Evolutionary conservation across 768 basidiomycete species (phyloP), one percentile per base, ranked within the genome.

Genomic region (Paxillus involutus): DNA sequence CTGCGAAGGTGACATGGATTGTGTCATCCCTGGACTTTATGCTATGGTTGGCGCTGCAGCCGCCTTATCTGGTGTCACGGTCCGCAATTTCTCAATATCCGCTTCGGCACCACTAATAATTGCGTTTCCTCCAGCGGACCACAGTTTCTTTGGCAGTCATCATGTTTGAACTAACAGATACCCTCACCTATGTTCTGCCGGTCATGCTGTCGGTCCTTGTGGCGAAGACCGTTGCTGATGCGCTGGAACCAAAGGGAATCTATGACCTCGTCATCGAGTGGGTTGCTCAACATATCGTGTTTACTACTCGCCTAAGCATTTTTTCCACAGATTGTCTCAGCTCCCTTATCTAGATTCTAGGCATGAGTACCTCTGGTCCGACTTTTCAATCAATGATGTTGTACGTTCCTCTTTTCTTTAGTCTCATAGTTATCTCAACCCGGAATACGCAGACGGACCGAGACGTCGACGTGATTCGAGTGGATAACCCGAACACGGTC

Each of bases 1-100:
- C 1, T 96, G 94, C 68, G 63, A 76, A 11, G 82, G 80, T 11
- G 81, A 87, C 59, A 71, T 75, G 32, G 79, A 85, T 47, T 96
- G 94, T 75, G 78, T 98, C 48, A 75, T 94, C 13, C 94, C 95
- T 9, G 96, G 96, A 3, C 72, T 94, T 35, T 96, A 96, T 71
- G 92, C 93, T 4, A 95, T 97, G 91, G 90, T 94, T 24, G 97
- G 97, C 32, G 97, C 97, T 1, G 96, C 94, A 2, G 94, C 94
- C 0, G 79, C 94, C 0, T 76, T 99, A 44, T 94, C 94, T 29
- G 96, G 97, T n/a, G 95, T 98, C 14, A 98, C 96, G 49, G 86
- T 93, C 53, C 61, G 46, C 42, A 13, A 49, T 44, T 51, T 36
- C n/a, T 4, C 29, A 49, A 37, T 26, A n/a, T 49, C 26, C n/a